Evolutionary conservation across 768 basidiomycete species (phyloP), one percentile per base, ranked within the genome.

Genomic region (Pulveroboletus frians): DNA sequence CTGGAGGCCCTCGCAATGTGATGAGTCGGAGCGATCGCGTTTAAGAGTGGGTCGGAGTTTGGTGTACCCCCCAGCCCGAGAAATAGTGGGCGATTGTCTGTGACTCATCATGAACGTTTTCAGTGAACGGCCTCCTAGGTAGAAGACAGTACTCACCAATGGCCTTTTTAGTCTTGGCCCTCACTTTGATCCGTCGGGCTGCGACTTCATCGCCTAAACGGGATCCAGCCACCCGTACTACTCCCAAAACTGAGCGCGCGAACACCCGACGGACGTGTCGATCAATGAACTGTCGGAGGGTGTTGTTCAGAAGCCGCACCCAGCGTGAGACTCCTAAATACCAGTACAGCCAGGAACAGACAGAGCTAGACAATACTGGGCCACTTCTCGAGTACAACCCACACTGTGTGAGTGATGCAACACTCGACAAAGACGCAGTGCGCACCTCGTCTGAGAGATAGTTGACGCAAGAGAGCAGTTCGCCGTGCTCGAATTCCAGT

Each of bases 301-400:
- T n/a, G n/a, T n/a, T n/a, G n/a, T n/a, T n/a, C n/a, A n/a, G n/a
- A n/a, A n/a, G n/a, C n/a, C n/a, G n/a, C n/a, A n/a, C n/a, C n/a
- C n/a, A n/a, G n/a, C n/a, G n/a, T n/a, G n/a, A n/a, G n/a, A n/a
- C n/a, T n/a, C n/a, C n/a, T n/a, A n/a, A n/a, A n/a, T n/a, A n/a
- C n/a, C n/a, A n/a, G n/a, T n/a, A n/a, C n/a, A n/a, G n/a, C n/a
- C n/a, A n/a, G n/a, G n/a, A n/a, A n/a, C n/a, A n/a, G n/a, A n/a
- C n/a, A n/a, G n/a, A n/a, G n/a, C n/a, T n/a, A n/a, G n/a, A n/a
- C n/a, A n/a, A n/a, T n/a, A n/a, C n/a, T n/a, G n/a, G n/a, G 78
- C 2, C 92, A 83, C 59, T 95, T n/a, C n/a, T n/a, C n/a, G n/a
- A n/a, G n/a, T n/a, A n/a, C 71, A 29, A 96, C 81, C 89, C 94